phyloP scores from a whole-genome alignment of 2,329 filamentous ascomycete species.

The Microdochium bolleyi region DNA sequence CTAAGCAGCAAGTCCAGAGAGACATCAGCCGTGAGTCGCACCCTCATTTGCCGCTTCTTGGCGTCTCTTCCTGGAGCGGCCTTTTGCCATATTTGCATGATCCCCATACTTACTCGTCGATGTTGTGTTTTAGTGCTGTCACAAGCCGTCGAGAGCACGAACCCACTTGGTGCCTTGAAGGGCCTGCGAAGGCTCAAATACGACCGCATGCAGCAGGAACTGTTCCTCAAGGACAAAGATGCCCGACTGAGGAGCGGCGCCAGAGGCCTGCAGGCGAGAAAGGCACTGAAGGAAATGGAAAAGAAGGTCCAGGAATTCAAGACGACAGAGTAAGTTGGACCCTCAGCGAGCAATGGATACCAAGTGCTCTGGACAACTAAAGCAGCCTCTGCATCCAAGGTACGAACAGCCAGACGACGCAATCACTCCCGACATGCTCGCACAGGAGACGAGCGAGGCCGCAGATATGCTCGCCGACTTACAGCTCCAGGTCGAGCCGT shows the following conservation, averaged over 20 bases:
- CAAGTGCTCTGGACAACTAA: no score
- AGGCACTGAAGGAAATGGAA: constrained; percentile 62
- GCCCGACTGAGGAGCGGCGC: constrained; percentile 68
- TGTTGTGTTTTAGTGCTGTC: no score
- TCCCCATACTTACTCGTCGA: no score
- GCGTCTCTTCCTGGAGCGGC: no score
- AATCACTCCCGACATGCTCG: constrained; percentile 47
- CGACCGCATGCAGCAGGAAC: constrained; percentile 50
- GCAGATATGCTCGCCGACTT: constrained; percentile 62
- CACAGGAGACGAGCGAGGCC: constrained; percentile 61
- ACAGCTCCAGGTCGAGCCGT: constrained; percentile 59
- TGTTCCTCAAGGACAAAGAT: constrained; percentile 66
- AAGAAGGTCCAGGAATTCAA: constrained; percentile 53
- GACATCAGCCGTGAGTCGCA: constrained; percentile 47
- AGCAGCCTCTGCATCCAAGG: constrained; percentile 15
- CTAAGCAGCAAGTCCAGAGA: constrained; percentile 46
- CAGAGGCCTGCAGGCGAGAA: constrained; percentile 67
- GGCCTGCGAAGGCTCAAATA: constrained; percentile 56
- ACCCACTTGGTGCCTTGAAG: constrained; percentile 49
- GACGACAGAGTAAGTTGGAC: constrained; percentile 30
- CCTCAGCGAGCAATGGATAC: not conserved
- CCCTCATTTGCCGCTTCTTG: no score
- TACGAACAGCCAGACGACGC: constrained; percentile 44
- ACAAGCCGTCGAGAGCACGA: constrained; percentile 48
- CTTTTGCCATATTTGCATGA: no score